phyloP scores from a whole-genome alignment of 352 stramenopile genomes.

The Phytophthora pistaciae region DNA sequence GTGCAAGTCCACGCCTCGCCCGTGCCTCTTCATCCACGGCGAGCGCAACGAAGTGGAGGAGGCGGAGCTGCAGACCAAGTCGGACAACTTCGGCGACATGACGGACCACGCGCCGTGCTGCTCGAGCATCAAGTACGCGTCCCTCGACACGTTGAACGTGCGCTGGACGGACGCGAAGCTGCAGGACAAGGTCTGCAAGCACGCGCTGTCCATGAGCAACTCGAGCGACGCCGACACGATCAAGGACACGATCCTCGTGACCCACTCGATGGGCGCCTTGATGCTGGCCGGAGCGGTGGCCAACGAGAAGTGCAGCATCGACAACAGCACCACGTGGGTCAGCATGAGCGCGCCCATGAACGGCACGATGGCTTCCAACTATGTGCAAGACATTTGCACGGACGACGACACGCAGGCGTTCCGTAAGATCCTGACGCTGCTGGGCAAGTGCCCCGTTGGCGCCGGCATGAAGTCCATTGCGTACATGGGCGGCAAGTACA shows the following conservation, averaged over 20 bases:
- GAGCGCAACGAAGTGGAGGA: conserved; percentile 28
- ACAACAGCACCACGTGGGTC: conserved; percentile 51
- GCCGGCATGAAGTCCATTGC: conserved; percentile 50
- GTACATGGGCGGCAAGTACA: conserved; percentile 46
- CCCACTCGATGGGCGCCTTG: conserved; percentile 59
- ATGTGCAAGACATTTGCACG: conserved; percentile 46
- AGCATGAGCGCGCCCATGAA: conserved; percentile 56
- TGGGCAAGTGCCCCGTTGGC: conserved; percentile 47
- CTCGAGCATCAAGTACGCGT: conserved; percentile 43
- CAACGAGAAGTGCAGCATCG: conserved; percentile 56
- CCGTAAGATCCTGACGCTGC: conserved; percentile 38
- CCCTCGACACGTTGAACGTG: conserved; percentile 39
- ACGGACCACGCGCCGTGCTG: conserved; percentile 50
- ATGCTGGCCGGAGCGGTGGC: conserved; percentile 51
- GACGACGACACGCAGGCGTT: conserved; percentile 41
- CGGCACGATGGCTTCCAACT: conserved; percentile 56
- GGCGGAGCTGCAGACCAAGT: conserved; percentile 31
- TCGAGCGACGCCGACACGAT: conserved; percentile 29
- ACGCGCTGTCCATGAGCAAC: conserved; percentile 40
- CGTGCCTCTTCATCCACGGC: conserved; percentile 60
- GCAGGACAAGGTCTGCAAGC: conserved; percentile 46
- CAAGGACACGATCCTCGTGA: conserved; percentile 53
- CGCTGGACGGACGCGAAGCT: conserved; percentile 45
- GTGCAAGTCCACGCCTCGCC: conserved; percentile 42
- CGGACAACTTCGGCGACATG: conserved; percentile 44